Base-by-base conservation (phyloP, 2,329 filamentous ascomycete genomes). In the Eutypella sp. region DNA sequence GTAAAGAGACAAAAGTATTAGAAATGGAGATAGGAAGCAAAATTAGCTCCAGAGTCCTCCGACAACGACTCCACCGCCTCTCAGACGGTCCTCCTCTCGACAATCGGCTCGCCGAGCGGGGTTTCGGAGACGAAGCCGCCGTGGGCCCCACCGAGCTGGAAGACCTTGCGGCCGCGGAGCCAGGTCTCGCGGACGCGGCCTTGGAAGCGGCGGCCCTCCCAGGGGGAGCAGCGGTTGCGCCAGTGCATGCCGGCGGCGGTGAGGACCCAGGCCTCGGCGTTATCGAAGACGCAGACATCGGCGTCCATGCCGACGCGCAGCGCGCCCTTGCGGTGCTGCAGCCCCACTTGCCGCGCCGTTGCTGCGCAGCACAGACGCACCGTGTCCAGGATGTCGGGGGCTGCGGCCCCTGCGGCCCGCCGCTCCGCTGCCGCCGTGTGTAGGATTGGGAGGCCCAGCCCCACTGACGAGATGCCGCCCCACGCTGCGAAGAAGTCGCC, bases 401-500 rank as follows among this genome's bases (percentile, higher is more conserved):
- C 67, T 53, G 61, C 62, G 52, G 66, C 58, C n/a, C 64, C 64
- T 8, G 72, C 64, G 25, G 75, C 68, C 37, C 79, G 71, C 34
- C 87, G 77, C 51, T 80, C 76, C 61, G 76, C 73, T 25, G 87
- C 78, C 38, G 89, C 83, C 0, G 89, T 91, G 82, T 91, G 85
- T 5, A 99, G 76, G 53, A 99, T 96, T 4, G 89, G 89, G 4
- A 99, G 76, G 1, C 93, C 93, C 1, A 99, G 79, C 0, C 93
- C 93, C 16, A 99, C 92, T 4, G 87, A 93, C 4, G 88, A 92
- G 60, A 99, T 96, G 13, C 93, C 93, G 44, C 93, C 93, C 93
- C 93, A 99, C 1, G 91, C 91, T 4, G 86, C 82, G 69, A 97
- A 93, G 76, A 99, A 97, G 69, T 97, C 89, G 31, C 93, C 93